phyloP scores from a whole-genome alignment of 495 filamentous ascomycete species.

The Penicillium desertorum region DNA sequence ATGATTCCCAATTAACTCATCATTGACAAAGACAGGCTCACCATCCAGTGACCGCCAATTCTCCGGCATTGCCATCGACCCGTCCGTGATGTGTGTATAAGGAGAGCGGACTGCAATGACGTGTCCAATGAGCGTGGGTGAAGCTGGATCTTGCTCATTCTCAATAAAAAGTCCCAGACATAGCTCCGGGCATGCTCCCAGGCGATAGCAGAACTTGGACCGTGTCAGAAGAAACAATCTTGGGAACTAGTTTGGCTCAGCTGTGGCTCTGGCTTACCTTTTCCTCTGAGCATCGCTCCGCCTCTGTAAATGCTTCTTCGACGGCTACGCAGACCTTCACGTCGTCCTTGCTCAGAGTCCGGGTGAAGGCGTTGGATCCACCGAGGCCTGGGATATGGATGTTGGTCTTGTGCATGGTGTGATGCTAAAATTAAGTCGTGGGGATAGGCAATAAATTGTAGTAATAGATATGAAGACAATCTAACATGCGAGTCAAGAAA shows the following conservation, averaged over 20 bases:
- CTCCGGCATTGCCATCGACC: constrained; percentile 26
- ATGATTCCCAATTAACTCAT: constrained; percentile 24
- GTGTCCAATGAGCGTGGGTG: constrained; percentile 22
- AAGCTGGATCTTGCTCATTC: neutral
- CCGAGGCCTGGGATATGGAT: constrained; percentile 11
- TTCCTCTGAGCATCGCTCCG: constrained; percentile 28
- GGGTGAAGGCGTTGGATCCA: constrained; percentile 11
- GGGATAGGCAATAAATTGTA: neutral
- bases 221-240: neutral
- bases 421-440: neutral
- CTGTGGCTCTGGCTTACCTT: constrained; percentile 16
- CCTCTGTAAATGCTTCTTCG: constrained; percentile 22
- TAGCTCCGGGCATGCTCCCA: constrained; percentile 20
- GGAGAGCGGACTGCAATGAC: constrained; percentile 21
- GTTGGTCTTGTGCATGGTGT: constrained; percentile 3
- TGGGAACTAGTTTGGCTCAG: neutral
- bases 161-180: constrained; percentile 26
- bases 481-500: neutral
- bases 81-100: constrained; percentile 16
- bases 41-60: constrained; percentile 17
- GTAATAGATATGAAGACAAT: neutral
- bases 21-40: constrained; percentile 7
- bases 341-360: constrained; percentile 19
- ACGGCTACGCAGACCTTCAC: constrained; percentile 25
- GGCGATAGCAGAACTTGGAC: constrained; percentile 24